Percentiles rank a stretch among this genome's conserved stretches.
phyloP scores from a whole-genome alignment of 192 early-diverging fungal genomes.

The Coemansia asiatica region DNA sequence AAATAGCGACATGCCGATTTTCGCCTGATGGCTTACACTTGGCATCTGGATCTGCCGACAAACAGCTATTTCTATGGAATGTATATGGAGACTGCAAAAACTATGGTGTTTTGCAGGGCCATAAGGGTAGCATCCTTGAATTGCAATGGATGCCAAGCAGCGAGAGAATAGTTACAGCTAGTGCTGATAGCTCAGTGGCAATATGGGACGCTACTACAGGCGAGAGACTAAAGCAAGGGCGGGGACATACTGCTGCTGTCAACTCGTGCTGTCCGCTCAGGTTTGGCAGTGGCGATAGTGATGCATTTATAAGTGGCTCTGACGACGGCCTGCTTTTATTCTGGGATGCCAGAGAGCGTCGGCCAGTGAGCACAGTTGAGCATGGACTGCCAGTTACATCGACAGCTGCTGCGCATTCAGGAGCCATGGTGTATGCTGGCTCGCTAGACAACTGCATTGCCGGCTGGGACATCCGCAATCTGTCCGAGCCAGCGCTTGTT shows the following conservation, averaged over 20 bases:
- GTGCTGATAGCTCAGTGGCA: slow-evolving; percentile 75
- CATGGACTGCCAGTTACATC: slow-evolving; percentile 75
- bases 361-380: slow-evolving; percentile 61
- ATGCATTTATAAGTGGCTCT: slow-evolving; percentile 72
- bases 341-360: slow-evolving; percentile 72
- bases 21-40: slow-evolving; percentile 79
- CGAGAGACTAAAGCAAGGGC: slow-evolving; percentile 75
- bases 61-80: slow-evolving; percentile 89
- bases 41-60: slow-evolving; percentile 80
- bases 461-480: slow-evolving; percentile 87
- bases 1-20: slow-evolving; percentile 83
- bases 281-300: slow-evolving; percentile 62
- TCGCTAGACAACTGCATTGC: slow-evolving; percentile 90
- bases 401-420: slow-evolving; percentile 70
- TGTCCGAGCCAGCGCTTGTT: slow-evolving; percentile 33
- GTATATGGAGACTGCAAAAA: slow-evolving; percentile 89
- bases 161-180: slow-evolving; percentile 78
- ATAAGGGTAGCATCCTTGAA: slow-evolving; percentile 81
- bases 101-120: slow-evolving; percentile 84
- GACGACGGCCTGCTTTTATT: slow-evolving; percentile 82
- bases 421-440: slow-evolving; percentile 76
- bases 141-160: slow-evolving; percentile 86
- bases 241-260: slow-evolving; percentile 78
- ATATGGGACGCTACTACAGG: slow-evolving; percentile 86
- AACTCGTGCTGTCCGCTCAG: slow-evolving; percentile 76